These are phyloP conservation scores for Scleromitrula shiraiana DNA, from an alignment of 2,329 filamentous ascomycete species.

Conservation along the genomic window DNA sequence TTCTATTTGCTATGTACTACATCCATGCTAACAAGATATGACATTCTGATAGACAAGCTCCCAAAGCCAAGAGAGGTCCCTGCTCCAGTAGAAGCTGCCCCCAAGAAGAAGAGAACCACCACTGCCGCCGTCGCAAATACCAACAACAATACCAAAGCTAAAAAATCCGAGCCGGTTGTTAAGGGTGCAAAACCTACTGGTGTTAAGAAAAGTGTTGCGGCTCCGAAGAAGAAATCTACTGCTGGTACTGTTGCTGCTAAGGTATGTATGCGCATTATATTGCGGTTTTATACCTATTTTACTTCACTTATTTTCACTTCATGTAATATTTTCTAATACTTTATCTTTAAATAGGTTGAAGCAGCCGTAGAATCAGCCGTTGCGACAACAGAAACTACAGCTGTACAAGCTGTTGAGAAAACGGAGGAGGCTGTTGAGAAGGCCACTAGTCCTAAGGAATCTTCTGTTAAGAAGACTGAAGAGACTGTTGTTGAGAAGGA, in stretches of 20 bases:
- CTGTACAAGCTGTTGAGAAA: neutral
- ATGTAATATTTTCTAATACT: neutral
- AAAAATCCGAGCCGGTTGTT: too few relatives aligned
- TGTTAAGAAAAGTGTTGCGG: conserved; percentile 28
- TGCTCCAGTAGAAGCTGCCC: conserved; percentile 22
- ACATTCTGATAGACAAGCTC: conserved; percentile 21
- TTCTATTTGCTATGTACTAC: too few relatives aligned
- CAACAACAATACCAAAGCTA: conserved; percentile 26
- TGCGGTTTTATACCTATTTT: too few relatives aligned
- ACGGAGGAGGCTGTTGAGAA: neutral
- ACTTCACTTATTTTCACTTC: neutral
- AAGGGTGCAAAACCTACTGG: conserved; percentile 28
- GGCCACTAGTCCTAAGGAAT: neutral
- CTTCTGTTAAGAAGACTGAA: neutral
- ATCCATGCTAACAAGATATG: conserved; percentile 19
- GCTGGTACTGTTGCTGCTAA: conserved; percentile 23
- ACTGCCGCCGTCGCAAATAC: conserved; percentile 20
- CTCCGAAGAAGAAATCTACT: conserved; percentile 26
- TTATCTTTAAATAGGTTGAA: neutral
- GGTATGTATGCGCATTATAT: conserved; percentile 15
- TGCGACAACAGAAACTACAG: neutral
- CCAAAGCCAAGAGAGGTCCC: conserved; percentile 22
- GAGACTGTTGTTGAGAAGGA: neutral
- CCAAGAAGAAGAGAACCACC: conserved; percentile 23
- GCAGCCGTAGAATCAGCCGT: neutral